Evolutionary conservation across 2,329 filamentous ascomycete genomes (phyloP).

Genomic region (Stagonosporopsis cucurbitacearum): DNA sequence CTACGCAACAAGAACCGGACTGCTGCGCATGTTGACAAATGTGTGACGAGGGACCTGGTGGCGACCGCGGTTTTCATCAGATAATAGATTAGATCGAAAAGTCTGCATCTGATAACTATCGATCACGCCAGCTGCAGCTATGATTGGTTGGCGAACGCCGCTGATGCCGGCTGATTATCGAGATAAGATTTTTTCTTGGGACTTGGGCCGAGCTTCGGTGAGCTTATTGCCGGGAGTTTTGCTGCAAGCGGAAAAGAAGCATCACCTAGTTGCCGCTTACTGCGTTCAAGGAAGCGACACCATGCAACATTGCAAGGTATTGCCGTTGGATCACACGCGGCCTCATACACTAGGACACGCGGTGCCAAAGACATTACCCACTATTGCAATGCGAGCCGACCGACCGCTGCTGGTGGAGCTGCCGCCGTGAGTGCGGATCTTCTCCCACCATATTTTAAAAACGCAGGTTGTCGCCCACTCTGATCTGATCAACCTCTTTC

Average conservation of each 20-base stretch:
- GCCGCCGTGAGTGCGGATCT: constrained; percentile 19
- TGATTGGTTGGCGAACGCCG: constrained; percentile 23
- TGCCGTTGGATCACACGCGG: constrained; percentile 21
- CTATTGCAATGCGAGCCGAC: constrained; percentile 20
- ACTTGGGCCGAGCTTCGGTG: constrained; percentile 30
- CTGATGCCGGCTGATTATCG: constrained; percentile 31
- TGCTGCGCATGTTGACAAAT: neutral
- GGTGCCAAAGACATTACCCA: constrained; percentile 18
- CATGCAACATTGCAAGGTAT: constrained; percentile 14
- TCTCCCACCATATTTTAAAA: constrained; percentile 29
- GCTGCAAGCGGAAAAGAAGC: constrained; percentile 18
- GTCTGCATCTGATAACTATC: constrained; percentile 37
- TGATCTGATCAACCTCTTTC: constrained; percentile 38
- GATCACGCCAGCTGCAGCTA: constrained; percentile 1
- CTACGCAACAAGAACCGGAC: neutral
- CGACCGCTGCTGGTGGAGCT: constrained; percentile 16
- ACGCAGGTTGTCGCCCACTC: constrained; percentile 16
- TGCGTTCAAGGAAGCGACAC: constrained; percentile 5
- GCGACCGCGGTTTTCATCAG: constrained; percentile 28
- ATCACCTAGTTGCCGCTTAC: constrained; percentile 20
- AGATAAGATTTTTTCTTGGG: constrained; percentile 33
- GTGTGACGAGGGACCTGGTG: constrained; percentile 5
- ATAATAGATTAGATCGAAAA: constrained; percentile 39
- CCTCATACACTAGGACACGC: constrained; percentile 20
- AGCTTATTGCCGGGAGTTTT: constrained; percentile 28